phyloP scores from a whole-genome alignment of 164 flowering plant genomes.

The grape (Vitis vinifera) region ASM3070453v1 NC_081806.1:9996501-9997000 shows the following conservation, averaged over 20 bases:
- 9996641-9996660: slow-evolving; percentile 73
- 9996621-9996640: slow-evolving; percentile 41
- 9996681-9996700: slow-evolving; percentile 35
- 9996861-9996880: slow-evolving; percentile 8
- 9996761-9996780: slow-evolving; percentile 31
- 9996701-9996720: slow-evolving; percentile 22
- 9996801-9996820: slow-evolving; percentile 37
- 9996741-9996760: slow-evolving; percentile 32
- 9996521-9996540: slow-evolving; percentile 49
- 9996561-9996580: slow-evolving; percentile 19
- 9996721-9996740: slow-evolving; percentile 33
- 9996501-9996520: slow-evolving; percentile 38
- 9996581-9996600: slow-evolving; percentile 14
- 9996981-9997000: background rate
- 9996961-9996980: slow-evolving; percentile 39
- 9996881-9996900: slow-evolving; percentile 21
- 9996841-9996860: slow-evolving; percentile 28
- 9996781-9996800: slow-evolving; percentile 38
- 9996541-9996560: slow-evolving; percentile 18
- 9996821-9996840: slow-evolving; percentile 18
- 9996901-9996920: slow-evolving; percentile 25
- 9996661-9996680: slow-evolving; percentile 50
- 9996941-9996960: slow-evolving; percentile 58
- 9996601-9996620: slow-evolving; percentile 33
- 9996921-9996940: slow-evolving; percentile 36